A percentile compares a stretch with the other conserved stretches of the same genome.
Evolutionary conservation across 1,284 basidiomycete genomes (phyloP).

Genomic region (Rhodotorula mucilaginosa): DNA sequence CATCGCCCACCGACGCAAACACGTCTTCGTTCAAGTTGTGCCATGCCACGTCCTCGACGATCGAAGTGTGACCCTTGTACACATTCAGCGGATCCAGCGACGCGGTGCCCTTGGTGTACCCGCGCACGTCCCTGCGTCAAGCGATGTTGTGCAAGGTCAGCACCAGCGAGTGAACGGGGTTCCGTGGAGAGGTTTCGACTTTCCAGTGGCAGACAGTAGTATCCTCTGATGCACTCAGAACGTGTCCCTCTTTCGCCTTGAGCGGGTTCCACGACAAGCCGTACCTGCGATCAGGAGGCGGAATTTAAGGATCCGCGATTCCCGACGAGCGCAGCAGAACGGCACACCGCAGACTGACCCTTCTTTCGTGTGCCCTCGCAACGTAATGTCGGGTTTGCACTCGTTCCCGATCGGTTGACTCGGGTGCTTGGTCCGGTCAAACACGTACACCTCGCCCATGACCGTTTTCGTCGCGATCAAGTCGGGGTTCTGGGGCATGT

Average conservation of each 20-base stretch:
- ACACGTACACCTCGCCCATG: conserved; percentile 84
- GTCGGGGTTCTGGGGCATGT: conserved; percentile 98
- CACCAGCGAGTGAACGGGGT: background rate
- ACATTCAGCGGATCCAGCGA: conserved; percentile 75
- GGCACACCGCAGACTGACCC: conserved; percentile 62
- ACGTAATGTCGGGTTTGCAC: conserved; percentile 85
- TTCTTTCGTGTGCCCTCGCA: conserved; percentile 87
- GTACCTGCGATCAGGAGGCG: conserved; percentile 59
- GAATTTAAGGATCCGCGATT: background rate
- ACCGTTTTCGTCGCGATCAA: conserved; percentile 93
- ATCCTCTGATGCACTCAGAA: conserved; percentile 92
- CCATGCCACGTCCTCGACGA: conserved; percentile 98
- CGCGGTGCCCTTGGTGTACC: conserved; percentile 76
- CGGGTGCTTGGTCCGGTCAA: conserved; percentile 95
- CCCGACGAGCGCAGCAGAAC: background rate
- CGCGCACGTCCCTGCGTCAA: conserved; percentile 75
- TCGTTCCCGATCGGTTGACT: conserved; percentile 78
- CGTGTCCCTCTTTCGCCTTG: conserved; percentile 67
- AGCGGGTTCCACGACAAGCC: conserved; percentile 87
- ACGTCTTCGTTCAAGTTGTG: conserved; percentile 77
- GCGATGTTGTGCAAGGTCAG: no score
- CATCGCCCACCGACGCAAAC: conserved; percentile 96
- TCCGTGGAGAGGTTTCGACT: conserved; percentile 40
- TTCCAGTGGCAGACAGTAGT: conserved; percentile 94
- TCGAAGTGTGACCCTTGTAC: conserved; percentile 82